These are phyloP conservation scores for Pseudogymnoascus sp. DNA, from an alignment of 2,329 filamentous ascomycete species.

Conservation along the genomic window DNA sequence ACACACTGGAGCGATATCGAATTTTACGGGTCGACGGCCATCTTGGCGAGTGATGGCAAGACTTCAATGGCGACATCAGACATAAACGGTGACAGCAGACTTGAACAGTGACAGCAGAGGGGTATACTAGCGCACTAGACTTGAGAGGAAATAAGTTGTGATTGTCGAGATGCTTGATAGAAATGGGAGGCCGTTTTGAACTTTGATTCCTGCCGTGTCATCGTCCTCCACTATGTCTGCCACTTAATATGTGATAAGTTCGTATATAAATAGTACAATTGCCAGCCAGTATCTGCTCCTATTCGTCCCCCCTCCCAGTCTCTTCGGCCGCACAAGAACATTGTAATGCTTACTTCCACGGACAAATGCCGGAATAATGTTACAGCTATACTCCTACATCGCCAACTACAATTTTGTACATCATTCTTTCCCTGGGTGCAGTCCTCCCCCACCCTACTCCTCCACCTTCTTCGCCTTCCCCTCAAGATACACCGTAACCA, in stretches of 20 bases:
- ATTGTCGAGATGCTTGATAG: no score
- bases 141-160: no score
- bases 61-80: no score
- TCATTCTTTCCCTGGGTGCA: not conserved
- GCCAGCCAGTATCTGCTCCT: not conserved
- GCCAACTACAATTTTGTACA: not conserved
- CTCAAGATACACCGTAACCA: constrained; percentile 28
- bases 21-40: not conserved
- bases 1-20: not conserved
- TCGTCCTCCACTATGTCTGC: no score
- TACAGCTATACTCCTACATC: not conserved
- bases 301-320: no score
- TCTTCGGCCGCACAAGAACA: not conserved
- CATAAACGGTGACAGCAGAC: not conserved
- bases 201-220: no score
- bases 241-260: no score
- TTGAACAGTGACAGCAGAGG: not conserved
- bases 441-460: constrained; percentile 3
- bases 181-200: no score
- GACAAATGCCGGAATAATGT: not conserved
- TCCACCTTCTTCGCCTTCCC: constrained; percentile 16
- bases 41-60: not conserved
- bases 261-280: not conserved
- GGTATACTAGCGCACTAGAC: no score
- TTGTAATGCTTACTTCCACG: not conserved